Evolutionary conservation across 768 basidiomycete genomes (phyloP).

Genomic region (Rhodotorula graminis): DNA sequence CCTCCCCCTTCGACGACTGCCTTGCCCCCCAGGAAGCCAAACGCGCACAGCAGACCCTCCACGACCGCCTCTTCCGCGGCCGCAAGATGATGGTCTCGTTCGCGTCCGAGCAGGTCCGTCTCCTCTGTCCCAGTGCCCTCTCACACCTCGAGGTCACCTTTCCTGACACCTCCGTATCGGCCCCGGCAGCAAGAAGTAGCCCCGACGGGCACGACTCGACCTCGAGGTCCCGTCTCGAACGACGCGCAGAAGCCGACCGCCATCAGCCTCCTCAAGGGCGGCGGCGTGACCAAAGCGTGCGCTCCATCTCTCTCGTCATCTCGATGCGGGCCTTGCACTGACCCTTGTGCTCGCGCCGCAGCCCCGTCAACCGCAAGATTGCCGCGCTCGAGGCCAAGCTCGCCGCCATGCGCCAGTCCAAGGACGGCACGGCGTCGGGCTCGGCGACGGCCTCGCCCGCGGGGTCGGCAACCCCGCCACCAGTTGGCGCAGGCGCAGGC

Average conservation of each 20-base stretch:
- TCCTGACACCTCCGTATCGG: neutral
- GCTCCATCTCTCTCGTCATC: slow-evolving; percentile 25
- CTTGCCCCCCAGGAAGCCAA: slow-evolving; percentile 65
- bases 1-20: neutral
- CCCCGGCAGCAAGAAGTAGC: neutral
- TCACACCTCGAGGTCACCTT: neutral
- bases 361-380: slow-evolving; percentile 79
- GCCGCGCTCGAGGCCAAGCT: slow-evolving; percentile 95
- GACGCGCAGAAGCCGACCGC: slow-evolving; percentile 73
- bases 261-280: slow-evolving; percentile 77
- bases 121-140: slow-evolving; percentile 46
- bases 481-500: neutral
- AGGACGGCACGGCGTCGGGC: neutral
- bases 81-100: slow-evolving; percentile 84
- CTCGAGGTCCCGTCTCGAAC: slow-evolving; percentile 30
- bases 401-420: slow-evolving; percentile 55
- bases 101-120: slow-evolving; percentile 66
- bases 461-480: neutral
- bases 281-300: slow-evolving; percentile 55
- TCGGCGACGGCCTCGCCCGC: neutral
- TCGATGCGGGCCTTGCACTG: neutral
- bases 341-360: neutral
- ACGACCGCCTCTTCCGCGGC: slow-evolving; percentile 78
- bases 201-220: neutral
- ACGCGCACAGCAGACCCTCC: slow-evolving; percentile 65